Percentiles rank a stretch among this genome's conserved stretches.
phyloP scores from a whole-genome alignment of 129 eudicot species.

The Escallonia rubra region DNA sequence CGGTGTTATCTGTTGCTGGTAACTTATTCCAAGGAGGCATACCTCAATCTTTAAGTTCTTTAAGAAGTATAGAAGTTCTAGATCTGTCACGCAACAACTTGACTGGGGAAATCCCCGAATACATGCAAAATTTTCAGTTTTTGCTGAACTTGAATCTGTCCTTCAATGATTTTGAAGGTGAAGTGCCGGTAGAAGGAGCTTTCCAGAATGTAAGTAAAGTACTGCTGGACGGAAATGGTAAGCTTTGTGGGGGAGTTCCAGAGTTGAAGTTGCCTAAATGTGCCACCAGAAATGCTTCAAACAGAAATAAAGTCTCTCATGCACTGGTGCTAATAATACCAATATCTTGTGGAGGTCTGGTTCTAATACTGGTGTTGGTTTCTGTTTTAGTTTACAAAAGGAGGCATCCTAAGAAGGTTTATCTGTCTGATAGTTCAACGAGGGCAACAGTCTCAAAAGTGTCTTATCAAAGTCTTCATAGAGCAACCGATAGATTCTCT shows the following conservation, averaged over 20 bases:
- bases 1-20: not conserved
- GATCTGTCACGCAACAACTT: constrained; percentile 26
- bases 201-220: constrained; percentile 7
- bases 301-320: not conserved
- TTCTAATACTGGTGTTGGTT: not conserved
- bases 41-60: constrained; percentile 6
- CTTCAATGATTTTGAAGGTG: constrained; percentile 16
- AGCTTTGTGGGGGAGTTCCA: constrained; percentile 18
- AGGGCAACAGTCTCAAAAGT: not conserved
- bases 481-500: constrained; percentile 9
- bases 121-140: not conserved
- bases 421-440: not conserved
- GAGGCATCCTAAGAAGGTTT: not conserved
- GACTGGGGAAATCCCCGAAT: constrained; percentile 16
- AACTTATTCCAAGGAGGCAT: constrained; percentile 19
- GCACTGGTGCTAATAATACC: constrained; percentile 2
- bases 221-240: constrained; percentile 2
- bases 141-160: constrained; percentile 10
- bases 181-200: constrained; percentile 11
- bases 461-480: constrained; percentile 5
- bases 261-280: constrained; percentile 15
- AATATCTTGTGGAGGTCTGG: not conserved
- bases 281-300: not conserved
- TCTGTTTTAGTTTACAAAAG: not conserved
- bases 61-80: constrained; percentile 8